Conservation (phyloP, 768 basidiomycete genomes). For the Naganishia antarctica region DNA sequence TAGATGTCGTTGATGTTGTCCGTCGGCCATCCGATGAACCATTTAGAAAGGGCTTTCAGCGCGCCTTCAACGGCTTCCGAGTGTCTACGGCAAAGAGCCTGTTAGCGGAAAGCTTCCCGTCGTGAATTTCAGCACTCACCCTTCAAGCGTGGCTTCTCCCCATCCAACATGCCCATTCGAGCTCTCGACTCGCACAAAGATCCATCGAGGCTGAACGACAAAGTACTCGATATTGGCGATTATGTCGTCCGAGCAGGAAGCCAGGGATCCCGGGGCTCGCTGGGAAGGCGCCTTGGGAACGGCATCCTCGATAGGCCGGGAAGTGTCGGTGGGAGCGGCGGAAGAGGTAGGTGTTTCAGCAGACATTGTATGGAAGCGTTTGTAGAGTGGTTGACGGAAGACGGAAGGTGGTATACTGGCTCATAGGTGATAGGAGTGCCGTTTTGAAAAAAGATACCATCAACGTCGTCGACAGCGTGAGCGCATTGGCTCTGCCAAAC, state of each 20-base stretch:
- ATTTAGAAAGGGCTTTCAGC: constrained; percentile 56
- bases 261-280: constrained; percentile 7
- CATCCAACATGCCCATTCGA: constrained; percentile 61
- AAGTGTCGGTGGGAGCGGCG: background rate
- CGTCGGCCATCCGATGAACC: constrained; percentile 53
- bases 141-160: constrained; percentile 68
- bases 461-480: no score
- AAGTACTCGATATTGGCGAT: constrained; percentile 51
- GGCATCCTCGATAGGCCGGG: background rate
- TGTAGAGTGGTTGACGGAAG: background rate
- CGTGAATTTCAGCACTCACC: constrained; percentile 31
- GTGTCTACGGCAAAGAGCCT: constrained; percentile 45
- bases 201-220: constrained; percentile 63
- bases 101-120: background rate
- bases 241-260: constrained; percentile 30
- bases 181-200: constrained; percentile 64
- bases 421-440: no score
- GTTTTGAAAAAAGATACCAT: no score
- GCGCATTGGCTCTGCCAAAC: no score
- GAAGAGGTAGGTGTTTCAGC: constrained; percentile 16
- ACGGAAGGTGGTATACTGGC: no score
- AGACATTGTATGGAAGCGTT: background rate
- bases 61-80: constrained; percentile 69
- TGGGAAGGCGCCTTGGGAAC: background rate
- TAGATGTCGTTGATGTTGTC: constrained; percentile 37